Evolutionary conservation across 371 early-diverging fungal genomes (phyloP).

Genomic region (Sporodiniella umbellata): DNA sequence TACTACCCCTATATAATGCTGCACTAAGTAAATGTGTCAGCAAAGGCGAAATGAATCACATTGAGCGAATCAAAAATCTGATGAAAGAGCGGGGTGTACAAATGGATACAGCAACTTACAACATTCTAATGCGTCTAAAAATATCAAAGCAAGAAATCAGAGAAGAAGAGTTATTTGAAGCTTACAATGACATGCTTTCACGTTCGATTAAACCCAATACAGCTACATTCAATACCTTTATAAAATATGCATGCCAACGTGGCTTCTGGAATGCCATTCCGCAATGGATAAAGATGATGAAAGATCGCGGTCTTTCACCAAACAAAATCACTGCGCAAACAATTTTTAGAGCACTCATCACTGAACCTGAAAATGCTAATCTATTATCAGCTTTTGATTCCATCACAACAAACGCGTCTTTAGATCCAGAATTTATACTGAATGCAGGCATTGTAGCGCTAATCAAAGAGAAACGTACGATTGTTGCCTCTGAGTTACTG

Average conservation of each 20-base stretch:
- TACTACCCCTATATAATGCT: constrained; percentile 25
- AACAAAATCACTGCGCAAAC: constrained; percentile 28
- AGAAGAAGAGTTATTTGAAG: background rate
- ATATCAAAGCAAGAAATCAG: constrained; percentile 1
- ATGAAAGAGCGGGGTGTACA: constrained; percentile 20
- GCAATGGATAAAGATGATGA: constrained; percentile 26
- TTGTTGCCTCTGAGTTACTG: constrained; percentile 21
- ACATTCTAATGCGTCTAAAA: constrained; percentile 23
- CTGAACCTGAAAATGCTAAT: constrained; percentile 4
- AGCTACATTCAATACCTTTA: constrained; percentile 39
- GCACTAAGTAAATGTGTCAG: constrained; percentile 17
- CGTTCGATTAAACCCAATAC: constrained; percentile 20
- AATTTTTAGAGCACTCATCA: constrained; percentile 15
- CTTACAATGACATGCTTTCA: constrained; percentile 19
- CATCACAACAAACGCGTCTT: constrained; percentile 1
- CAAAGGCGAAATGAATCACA: constrained; percentile 15
- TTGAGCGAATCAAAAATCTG: constrained; percentile 10
- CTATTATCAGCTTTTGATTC: constrained; percentile 23
- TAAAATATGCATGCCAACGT: constrained; percentile 18
- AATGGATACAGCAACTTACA: constrained; percentile 29
- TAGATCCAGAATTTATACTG: constrained; percentile 12
- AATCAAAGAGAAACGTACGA: constrained; percentile 20
- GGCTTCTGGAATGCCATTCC: constrained; percentile 22
- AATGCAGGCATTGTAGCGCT: constrained; percentile 18
- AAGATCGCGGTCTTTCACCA: constrained; percentile 1